Evolutionary conservation across 2,329 filamentous ascomycete species (phyloP), one percentile per base, ranked within the genome.

Genomic region (Colletotrichum karsti): DNA sequence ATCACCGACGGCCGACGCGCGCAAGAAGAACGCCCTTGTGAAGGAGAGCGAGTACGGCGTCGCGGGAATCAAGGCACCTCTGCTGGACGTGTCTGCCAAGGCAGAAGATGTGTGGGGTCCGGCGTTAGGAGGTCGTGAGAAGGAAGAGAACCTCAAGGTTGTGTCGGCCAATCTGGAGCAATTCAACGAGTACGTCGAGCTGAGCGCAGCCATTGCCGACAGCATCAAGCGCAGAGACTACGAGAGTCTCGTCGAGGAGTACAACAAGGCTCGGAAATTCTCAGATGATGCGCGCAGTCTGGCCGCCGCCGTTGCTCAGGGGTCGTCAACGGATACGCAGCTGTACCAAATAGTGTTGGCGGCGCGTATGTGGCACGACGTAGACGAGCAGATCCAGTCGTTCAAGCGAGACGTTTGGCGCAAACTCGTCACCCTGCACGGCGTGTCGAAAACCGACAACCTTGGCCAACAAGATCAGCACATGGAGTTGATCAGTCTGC

Each of bases 31-130:
- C 77, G 94, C 96, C 0, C 84, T 98, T 51, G 87, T 92, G 41
- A 97, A 97, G 79, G 95, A 98, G 81, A 97, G 93, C 73, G 94
- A 97, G 74, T 97, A 95, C 75, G 94, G 94, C 57, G 91, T 97
- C 7, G 84, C 92, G 75, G 94, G 94, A 10, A 97, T 99, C 79
- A 97, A 97, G 77, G 88, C 86, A 1, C 95, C 96, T 18, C 83
- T 99, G 61, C 85, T 96, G 9, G 96, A 98, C 74, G 93, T 97
- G 10, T 94, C 93, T 1, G 92, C 94, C 69, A 98, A 98, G 79
- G 96, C 95, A 0, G 94, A 98, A 78, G 96, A 99, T 75, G 93
- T 99, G 8, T 99, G 97, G 95, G 96, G 96, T 0, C 96, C 96
- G 2, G 95, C 96, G 1, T 81, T 99, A 39, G 94, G 94, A 54